Evolutionary conservation across 768 basidiomycete species (phyloP).

Genomic region (Scleroderma bovista): DNA sequence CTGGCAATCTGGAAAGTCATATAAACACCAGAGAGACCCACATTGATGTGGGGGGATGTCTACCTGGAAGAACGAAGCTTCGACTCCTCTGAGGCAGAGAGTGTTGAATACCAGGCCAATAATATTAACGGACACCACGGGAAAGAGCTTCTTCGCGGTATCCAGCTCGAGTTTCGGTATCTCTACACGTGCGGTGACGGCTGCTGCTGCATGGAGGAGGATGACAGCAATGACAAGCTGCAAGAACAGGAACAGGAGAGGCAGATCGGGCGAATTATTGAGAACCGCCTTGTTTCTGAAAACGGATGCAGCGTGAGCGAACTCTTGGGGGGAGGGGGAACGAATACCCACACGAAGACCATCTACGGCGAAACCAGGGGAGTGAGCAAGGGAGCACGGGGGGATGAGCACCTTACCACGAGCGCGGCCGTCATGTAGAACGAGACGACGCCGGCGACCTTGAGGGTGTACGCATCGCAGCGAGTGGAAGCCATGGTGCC

Average conservation of each 20-base stretch:
- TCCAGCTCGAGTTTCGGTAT: slow-evolving; percentile 51
- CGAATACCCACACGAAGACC: slow-evolving; percentile 42
- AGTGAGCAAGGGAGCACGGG: background rate
- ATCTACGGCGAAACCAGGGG: slow-evolving; percentile 28
- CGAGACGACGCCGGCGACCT: slow-evolving; percentile 64
- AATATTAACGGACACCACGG: slow-evolving; percentile 66
- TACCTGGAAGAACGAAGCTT: slow-evolving; percentile 80
- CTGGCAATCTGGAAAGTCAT: slow-evolving; percentile 59
- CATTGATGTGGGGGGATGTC: background rate
- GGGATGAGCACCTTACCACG: slow-evolving; percentile 43
- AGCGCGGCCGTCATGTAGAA: slow-evolving; percentile 79
- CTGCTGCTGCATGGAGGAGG: slow-evolving; percentile 51
- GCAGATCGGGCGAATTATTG: slow-evolving; percentile 58
- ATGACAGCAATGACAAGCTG: slow-evolving; percentile 68
- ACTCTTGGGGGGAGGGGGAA: background rate
- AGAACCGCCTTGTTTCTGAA: slow-evolving; percentile 72
- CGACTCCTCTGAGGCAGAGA: slow-evolving; percentile 70
- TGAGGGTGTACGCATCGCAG: slow-evolving; percentile 29
- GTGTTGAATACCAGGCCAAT: slow-evolving; percentile 75
- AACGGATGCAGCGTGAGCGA: background rate
- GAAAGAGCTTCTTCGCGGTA: slow-evolving; percentile 51
- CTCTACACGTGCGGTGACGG: slow-evolving; percentile 44
- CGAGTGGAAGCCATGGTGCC: background rate
- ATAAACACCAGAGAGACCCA: background rate
- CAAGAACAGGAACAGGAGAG: slow-evolving; percentile 60